A percentile compares a stretch with the other conserved stretches of the same genome.
phyloP scores from a whole-genome alignment of 176 grass and related monocot species.

The Poa annua region DNA sequence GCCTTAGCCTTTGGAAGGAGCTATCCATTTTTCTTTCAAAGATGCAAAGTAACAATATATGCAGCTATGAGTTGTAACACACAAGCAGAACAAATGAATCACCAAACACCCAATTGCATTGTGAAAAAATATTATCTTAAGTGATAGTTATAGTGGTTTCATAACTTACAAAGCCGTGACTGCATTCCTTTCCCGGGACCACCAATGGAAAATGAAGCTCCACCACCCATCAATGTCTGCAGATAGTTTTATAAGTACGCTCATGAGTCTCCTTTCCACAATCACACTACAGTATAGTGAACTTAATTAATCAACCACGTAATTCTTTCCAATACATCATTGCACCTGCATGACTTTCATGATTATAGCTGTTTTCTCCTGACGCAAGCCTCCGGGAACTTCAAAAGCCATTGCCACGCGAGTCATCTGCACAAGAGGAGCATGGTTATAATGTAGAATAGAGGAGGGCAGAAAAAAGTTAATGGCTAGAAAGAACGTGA shows the following conservation, averaged over 20 bases:
- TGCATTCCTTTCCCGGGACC: slow-evolving; percentile 61
- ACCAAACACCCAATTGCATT: no score
- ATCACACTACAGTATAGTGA: not conserved
- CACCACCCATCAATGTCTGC: slow-evolving; percentile 64
- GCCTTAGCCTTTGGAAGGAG: not conserved
- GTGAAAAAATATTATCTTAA: not conserved
- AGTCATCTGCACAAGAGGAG: slow-evolving; percentile 32
- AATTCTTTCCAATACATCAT: not conserved
- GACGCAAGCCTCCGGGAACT: slow-evolving; percentile 55
- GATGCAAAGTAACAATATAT: not conserved
- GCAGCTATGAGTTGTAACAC: not conserved
- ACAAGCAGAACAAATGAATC: not conserved
- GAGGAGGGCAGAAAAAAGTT: not conserved
- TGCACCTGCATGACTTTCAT: slow-evolving; percentile 60
- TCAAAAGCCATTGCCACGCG: slow-evolving; percentile 63
- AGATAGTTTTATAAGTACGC: slow-evolving; percentile 15
- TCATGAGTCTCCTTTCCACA: not conserved
- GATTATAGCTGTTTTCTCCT: slow-evolving; percentile 52
- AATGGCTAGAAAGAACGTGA: not conserved
- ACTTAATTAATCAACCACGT: not conserved
- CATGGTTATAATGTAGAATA: not conserved
- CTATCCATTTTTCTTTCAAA: not conserved
- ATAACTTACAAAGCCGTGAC: slow-evolving; percentile 57
- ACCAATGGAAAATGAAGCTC: slow-evolving; percentile 56
- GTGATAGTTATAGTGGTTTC: not conserved